Base-by-base conservation (phyloP, 2,329 filamentous ascomycete genomes). In the Pseudodiploospora longispora region DNA sequence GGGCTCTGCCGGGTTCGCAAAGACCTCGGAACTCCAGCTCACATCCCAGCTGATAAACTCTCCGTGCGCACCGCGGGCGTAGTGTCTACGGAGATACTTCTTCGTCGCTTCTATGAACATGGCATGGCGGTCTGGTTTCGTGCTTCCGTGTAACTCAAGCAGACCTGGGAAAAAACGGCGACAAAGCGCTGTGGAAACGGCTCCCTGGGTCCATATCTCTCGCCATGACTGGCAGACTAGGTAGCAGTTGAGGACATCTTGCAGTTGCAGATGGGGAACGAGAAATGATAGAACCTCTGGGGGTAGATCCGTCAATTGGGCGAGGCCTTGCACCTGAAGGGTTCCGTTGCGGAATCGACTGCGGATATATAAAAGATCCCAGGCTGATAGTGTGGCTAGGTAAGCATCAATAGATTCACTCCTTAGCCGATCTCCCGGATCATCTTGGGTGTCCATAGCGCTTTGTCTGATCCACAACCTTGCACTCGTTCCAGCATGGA, bases 161-260 rank as follows among this genome's bases (percentile, higher is more conserved):
- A 62, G 45, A 0, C 59, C 60, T 0, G 59, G 56, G 29, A 60
- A 62, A 38, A 61, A 55, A 27, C 43, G 44, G 4, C 47, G 49
- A 34, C 55, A 55, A 5, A 61, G 47, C 3, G 43, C 44, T 0
- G 38, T 30, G 4, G 51, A 30, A 5, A 63, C 50, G 3, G 43
- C 47, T 10, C 44, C 48, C 29, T 56, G 52, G 9, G 50, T 52
- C 58, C 59, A 62, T 6, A 42, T 27, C 1, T 33, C 27, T 6
- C 46, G 44, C 60, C 61, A 64, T n/a, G 44, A 43, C 9, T 36
- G 54, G 7, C 48, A 62, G 2, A 60, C 60, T 5, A 46, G 27
- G 10, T 30, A 48, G 40, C 59, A 63, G 32, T 36, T 45, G 41
- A 55, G 36, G 27, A 58, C 47, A 28, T 63, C 60, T 5, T 55